A percentile compares a stretch with the other conserved stretches of the same genome.
Conservation (phyloP, 2,329 filamentous ascomycete genomes). For the Geosmithia flava region DNA sequence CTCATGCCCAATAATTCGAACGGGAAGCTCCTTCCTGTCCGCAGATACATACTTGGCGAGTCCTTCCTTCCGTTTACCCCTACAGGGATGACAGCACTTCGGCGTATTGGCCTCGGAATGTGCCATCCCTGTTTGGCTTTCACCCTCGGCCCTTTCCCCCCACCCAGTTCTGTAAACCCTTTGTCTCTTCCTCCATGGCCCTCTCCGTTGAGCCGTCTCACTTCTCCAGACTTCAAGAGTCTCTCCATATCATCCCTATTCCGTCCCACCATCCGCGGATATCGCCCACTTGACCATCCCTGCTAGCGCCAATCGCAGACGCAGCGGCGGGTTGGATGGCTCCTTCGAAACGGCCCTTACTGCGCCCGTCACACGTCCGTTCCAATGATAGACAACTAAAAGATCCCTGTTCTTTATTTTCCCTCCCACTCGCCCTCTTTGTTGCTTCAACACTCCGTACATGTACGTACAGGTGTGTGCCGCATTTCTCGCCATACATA, state of each 20-base stretch:
- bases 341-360: not conserved
- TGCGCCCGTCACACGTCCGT: not conserved
- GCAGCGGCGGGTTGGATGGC: not conserved
- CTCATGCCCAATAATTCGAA: no score
- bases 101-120: no score
- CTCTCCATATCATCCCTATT: not conserved
- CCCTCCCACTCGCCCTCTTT: not conserved
- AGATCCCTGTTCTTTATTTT: not conserved
- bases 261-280: not conserved
- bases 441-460: not conserved
- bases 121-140: no score
- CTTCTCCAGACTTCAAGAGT: not conserved
- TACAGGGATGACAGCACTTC: no score
- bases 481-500: not conserved
- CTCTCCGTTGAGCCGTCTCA: not conserved
- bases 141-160: no score
- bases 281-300: not conserved
- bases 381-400: not conserved
- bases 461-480: not conserved
- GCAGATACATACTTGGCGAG: no score
- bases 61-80: no score
- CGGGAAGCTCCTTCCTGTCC: no score
- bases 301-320: not conserved
- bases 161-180: not conserved
- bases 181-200: not conserved